These are phyloP conservation scores for Cystofilobasidium bisporidii DNA, from an alignment of 768 basidiomycete species.

Conservation along the genomic window DNA sequence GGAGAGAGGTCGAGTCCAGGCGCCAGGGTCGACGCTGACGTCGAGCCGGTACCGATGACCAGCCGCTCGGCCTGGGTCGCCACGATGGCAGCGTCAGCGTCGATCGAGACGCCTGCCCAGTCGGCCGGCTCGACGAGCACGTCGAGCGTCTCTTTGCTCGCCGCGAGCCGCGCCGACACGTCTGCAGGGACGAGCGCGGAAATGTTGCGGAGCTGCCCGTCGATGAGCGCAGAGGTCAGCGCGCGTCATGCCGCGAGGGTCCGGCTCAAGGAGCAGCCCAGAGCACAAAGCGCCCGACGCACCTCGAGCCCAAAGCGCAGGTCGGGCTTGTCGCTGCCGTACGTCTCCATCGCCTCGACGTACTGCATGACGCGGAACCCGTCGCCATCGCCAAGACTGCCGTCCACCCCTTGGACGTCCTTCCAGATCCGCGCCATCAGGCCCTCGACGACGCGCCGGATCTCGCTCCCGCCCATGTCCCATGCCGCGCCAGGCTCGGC, in stretches of 20 bases:
- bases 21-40: not conserved
- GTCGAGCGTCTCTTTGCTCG: not conserved
- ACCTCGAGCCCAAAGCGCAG: slow-evolving; percentile 81
- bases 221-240: not conserved
- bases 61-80: slow-evolving; percentile 35
- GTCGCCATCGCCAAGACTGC: slow-evolving; percentile 44
- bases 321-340: slow-evolving; percentile 92
- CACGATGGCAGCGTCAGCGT: not conserved
- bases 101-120: not conserved
- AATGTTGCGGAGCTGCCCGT: not conserved
- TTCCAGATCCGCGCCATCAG: slow-evolving; percentile 69
- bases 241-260: too few relatives aligned
- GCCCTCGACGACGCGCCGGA: slow-evolving; percentile 66
- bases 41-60: slow-evolving; percentile 29
- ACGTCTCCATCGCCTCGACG: slow-evolving; percentile 81
- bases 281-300: slow-evolving; percentile 22
- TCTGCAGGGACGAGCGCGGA: not conserved
- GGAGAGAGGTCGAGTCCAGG: not conserved
- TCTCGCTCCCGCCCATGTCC: slow-evolving; percentile 77
- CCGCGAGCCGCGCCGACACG: not conserved
- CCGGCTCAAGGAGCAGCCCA: too few relatives aligned
- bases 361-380: slow-evolving; percentile 78
- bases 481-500: slow-evolving; percentile 45
- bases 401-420: slow-evolving; percentile 51
- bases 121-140: not conserved